These are phyloP conservation scores for Ascochyta koolunga DNA, from an alignment of 2,329 filamentous ascomycete species.

Conservation along the genomic window DNA sequence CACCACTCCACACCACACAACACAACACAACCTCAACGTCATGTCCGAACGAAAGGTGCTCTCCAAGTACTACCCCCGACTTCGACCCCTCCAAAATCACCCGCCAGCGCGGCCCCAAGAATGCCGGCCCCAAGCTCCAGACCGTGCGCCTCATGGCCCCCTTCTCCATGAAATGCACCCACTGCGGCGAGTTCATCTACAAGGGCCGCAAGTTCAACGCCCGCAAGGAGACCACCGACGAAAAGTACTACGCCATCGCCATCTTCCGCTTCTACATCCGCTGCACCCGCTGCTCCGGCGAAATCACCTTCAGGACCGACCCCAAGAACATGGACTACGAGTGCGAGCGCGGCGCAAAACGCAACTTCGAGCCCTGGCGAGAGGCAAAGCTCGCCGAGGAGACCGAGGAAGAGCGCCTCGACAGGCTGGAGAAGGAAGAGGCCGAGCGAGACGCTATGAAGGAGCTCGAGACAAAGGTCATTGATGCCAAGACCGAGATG, in stretches of 20 bases:
- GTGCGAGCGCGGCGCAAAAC: constrained; percentile 79
- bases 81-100: constrained; percentile 86
- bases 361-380: constrained; percentile 94
- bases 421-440: constrained; percentile 80
- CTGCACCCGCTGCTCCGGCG: constrained; percentile 82
- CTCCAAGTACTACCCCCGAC: constrained; percentile 72
- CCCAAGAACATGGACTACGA: constrained; percentile 94
- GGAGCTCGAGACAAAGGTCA: constrained; percentile 90
- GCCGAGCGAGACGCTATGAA: constrained; percentile 91
- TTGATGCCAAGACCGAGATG: constrained; percentile 95
- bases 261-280: constrained; percentile 88
- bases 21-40: no score
- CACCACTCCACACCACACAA: no score
- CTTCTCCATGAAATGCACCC: constrained; percentile 77
- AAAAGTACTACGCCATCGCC: constrained; percentile 86
- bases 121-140: constrained; percentile 78
- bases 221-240: constrained; percentile 87
- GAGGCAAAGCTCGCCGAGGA: constrained; percentile 71
- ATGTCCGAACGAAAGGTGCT: constrained; percentile 91
- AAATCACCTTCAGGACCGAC: constrained; percentile 94
- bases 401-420: constrained; percentile 84
- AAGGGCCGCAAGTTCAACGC: constrained; percentile 95
- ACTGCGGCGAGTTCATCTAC: constrained; percentile 82
- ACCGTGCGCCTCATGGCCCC: constrained; percentile 91
- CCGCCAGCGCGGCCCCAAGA: constrained; percentile 71